Conservation (phyloP, 78 protist genomes). For the Dictyostelium purpureum region DNA sequence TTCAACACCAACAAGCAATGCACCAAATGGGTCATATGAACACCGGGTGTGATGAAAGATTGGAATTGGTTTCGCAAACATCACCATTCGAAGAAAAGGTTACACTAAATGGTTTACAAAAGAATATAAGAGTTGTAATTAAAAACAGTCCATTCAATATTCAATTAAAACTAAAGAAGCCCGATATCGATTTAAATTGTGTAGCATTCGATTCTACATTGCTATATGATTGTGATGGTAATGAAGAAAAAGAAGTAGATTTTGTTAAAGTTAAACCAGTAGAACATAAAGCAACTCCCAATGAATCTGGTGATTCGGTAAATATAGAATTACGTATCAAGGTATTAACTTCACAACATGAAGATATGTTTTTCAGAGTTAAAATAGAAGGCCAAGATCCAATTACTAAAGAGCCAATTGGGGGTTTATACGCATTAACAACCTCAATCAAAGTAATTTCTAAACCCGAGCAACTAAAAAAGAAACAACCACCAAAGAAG, state of each 20-base stretch:
- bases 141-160: conserved; percentile 78
- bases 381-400: conserved; percentile 76
- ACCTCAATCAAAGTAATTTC: conserved; percentile 74
- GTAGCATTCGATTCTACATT: conserved; percentile 75
- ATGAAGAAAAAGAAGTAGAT: conserved; percentile 76
- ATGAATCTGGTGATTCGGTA: conserved; percentile 56
- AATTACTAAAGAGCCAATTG: conserved; percentile 53
- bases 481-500: conserved; percentile 70
- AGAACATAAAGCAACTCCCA: conserved; percentile 74
- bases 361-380: conserved; percentile 79
- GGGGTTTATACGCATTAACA: conserved; percentile 38
- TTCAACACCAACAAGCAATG: not conserved
- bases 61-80: conserved; percentile 37
- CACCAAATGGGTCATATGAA: not conserved
- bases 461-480: conserved; percentile 79
- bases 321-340: conserved; percentile 69
- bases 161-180: conserved; percentile 49
- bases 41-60: not conserved
- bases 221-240: conserved; percentile 46
- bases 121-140: conserved; percentile 68
- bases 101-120: conserved; percentile 70
- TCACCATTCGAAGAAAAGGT: conserved; percentile 80
- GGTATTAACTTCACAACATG: conserved; percentile 79
- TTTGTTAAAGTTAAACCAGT: conserved; percentile 76
- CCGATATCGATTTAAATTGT: conserved; percentile 62